Evolutionary conservation across 2,329 filamentous ascomycete species (phyloP).

Genomic region (Parafenestella ontariensis): DNA sequence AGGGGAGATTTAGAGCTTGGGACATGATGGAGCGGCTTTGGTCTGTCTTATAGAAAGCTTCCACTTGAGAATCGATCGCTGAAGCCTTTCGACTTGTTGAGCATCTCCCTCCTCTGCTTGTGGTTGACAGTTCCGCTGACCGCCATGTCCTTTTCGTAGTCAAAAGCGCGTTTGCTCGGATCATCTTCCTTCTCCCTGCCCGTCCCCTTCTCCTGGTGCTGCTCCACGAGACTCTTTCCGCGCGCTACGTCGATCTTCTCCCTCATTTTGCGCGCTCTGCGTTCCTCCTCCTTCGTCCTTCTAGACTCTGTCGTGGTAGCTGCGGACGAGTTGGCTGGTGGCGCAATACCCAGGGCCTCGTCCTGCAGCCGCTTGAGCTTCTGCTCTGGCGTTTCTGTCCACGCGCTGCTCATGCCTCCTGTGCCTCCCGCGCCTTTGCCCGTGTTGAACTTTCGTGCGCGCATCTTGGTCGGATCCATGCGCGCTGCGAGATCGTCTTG

Average conservation of each 20-base stretch:
- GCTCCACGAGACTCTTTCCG: constrained; percentile 56
- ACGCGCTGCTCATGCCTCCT: constrained; percentile 67
- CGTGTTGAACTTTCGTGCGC: constrained; percentile 82
- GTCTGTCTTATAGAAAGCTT: constrained; percentile 61
- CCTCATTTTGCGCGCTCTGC: constrained; percentile 58
- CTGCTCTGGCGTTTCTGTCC: constrained; percentile 91
- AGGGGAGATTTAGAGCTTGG: neutral
- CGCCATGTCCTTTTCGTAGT: constrained; percentile 93
- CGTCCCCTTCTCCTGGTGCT: constrained; percentile 54
- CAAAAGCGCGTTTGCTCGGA: constrained; percentile 86
- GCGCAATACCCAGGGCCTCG: constrained; percentile 77
- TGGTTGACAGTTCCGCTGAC: constrained; percentile 74
- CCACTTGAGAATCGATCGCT: constrained; percentile 81
- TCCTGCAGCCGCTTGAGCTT: constrained; percentile 82
- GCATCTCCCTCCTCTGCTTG: constrained; percentile 77
- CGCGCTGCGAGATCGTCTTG: constrained; percentile 62
- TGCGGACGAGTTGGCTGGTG: constrained; percentile 43
- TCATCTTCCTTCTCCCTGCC: constrained; percentile 80
- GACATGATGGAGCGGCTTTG: neutral
- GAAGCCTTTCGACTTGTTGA: constrained; percentile 82
- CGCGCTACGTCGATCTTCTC: constrained; percentile 61
- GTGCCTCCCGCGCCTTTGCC: constrained; percentile 64
- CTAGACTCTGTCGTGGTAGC: constrained; percentile 36
- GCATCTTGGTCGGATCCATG: constrained; percentile 83
- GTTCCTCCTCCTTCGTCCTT: constrained; percentile 51